Evolutionary conservation across 164 flowering plant genomes (phyloP).

Genomic region (Vitis labrusca): DNA sequence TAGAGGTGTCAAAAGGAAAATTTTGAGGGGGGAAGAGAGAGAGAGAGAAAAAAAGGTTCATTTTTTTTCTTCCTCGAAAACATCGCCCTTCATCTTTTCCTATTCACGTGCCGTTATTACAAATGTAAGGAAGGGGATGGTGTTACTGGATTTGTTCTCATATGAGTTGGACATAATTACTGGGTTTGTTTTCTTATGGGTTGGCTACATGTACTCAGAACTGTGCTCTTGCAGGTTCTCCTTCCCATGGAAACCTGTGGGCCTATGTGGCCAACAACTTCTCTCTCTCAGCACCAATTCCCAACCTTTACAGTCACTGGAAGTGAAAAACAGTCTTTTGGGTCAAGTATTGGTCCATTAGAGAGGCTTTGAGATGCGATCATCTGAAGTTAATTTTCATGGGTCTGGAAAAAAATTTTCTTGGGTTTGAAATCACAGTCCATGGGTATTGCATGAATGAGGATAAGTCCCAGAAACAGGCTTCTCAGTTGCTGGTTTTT

Average conservation of each 20-base stretch:
- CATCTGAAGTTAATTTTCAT: constrained; percentile 21
- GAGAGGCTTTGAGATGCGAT: constrained; percentile 7
- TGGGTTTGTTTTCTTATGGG: constrained; percentile 55
- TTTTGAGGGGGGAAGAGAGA: neutral
- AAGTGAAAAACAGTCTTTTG: no score
- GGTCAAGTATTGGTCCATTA: neutral
- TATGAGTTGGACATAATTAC: constrained; percentile 28
- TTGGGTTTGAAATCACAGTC: neutral
- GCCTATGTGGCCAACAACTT: constrained; percentile 13
- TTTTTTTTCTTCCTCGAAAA: constrained; percentile 15
- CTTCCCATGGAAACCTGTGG: constrained; percentile 31
- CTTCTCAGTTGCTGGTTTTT: constrained; percentile 6
- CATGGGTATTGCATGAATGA: constrained; percentile 18
- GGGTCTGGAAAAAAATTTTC: constrained; percentile 12
- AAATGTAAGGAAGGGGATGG: constrained; percentile 18
- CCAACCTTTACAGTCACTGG: constrained; percentile 10
- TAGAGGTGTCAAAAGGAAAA: constrained; percentile 6
- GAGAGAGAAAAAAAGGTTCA: neutral
- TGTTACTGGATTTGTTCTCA: constrained; percentile 43
- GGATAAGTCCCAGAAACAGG: constrained; percentile 1
- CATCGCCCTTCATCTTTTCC: constrained; percentile 28
- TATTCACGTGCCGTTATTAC: constrained; percentile 48
- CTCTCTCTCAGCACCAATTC: constrained; percentile 16
- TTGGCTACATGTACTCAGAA: constrained; percentile 42
- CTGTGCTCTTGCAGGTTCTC: constrained; percentile 29